These are phyloP conservation scores for Inonotus hispidus DNA, from an alignment of 1,284 basidiomycete genomes.

Conservation along the genomic window DNA sequence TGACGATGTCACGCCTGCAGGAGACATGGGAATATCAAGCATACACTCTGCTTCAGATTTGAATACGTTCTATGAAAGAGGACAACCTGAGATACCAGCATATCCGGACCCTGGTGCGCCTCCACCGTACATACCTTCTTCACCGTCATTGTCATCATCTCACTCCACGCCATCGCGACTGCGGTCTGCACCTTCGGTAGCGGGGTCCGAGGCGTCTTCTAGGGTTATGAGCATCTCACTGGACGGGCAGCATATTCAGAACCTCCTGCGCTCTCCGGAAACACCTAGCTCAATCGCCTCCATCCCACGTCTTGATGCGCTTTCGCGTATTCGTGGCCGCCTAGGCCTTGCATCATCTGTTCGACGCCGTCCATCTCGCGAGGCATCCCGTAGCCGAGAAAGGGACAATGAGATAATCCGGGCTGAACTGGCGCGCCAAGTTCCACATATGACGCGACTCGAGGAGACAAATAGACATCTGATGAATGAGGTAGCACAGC, in stretches of 20 bases:
- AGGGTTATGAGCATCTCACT: not conserved
- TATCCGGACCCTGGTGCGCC: slow-evolving; percentile 15
- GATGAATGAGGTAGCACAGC: slow-evolving; percentile 44
- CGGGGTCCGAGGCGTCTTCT: slow-evolving; percentile 10
- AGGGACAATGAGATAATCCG: slow-evolving; percentile 51
- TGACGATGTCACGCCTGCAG: not conserved
- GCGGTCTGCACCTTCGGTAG: slow-evolving; percentile 3
- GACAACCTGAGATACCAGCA: not conserved
- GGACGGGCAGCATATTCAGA: not conserved
- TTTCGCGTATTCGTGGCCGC: slow-evolving; percentile 1
- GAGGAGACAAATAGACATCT: slow-evolving; percentile 61
- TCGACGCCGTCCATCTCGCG: not conserved
- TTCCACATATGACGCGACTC: slow-evolving; percentile 52
- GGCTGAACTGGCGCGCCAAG: slow-evolving; percentile 60
- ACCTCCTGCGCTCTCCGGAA: not conserved
- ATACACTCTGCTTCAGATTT: not conserved
- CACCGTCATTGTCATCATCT: not conserved
- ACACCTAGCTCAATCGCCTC: not conserved
- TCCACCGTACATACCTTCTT: slow-evolving; percentile 9
- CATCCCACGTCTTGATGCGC: slow-evolving; percentile 1
- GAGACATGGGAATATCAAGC: not conserved
- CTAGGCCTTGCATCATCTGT: slow-evolving; percentile 1
- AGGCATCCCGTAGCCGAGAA: slow-evolving; percentile 23
- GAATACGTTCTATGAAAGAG: not conserved
- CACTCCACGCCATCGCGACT: not conserved